phyloP scores from a whole-genome alignment of 2,329 filamentous ascomycete genomes.

The Coleophoma crateriformis region DNA sequence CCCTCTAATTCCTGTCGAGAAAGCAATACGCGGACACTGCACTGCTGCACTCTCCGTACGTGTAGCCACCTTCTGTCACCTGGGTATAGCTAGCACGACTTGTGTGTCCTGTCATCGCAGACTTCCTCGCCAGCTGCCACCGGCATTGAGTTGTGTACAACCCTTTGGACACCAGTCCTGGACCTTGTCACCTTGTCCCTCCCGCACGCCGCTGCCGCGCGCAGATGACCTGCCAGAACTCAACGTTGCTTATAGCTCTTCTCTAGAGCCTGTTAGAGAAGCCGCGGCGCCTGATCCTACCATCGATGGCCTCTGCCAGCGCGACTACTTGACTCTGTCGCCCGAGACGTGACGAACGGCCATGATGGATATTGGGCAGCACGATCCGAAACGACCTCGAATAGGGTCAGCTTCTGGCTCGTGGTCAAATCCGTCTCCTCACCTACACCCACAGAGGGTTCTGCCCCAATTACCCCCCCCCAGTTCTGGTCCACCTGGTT shows the following conservation, averaged over 20 bases:
- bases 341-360: conserved; percentile 27
- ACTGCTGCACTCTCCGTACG: too few species aligned
- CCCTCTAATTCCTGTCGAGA: not conserved
- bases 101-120: too few species aligned
- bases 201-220: not conserved
- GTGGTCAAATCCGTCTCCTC: conserved; percentile 40
- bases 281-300: conserved; percentile 21
- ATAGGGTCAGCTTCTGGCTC: conserved; percentile 33
- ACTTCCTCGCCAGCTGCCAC: too few species aligned
- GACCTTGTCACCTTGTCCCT: conserved; percentile 18
- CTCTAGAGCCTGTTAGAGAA: conserved; percentile 24
- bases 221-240: conserved; percentile 22
- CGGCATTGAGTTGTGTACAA: too few species aligned
- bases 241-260: conserved; percentile 17
- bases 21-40: not conserved
- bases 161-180: not conserved
- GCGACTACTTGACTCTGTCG: conserved; percentile 31
- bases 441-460: conserved; percentile 15
- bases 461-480: conserved; percentile 11
- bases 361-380: conserved; percentile 53
- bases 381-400: conserved; percentile 55
- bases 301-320: conserved; percentile 31
- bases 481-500: conserved; percentile 20
- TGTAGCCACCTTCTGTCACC: not conserved
- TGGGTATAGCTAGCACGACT: not conserved